Evolutionary conservation across 495 filamentous ascomycete genomes (phyloP), one percentile per base, ranked within the genome.

Genomic region (Talaromyces adpressus): DNA sequence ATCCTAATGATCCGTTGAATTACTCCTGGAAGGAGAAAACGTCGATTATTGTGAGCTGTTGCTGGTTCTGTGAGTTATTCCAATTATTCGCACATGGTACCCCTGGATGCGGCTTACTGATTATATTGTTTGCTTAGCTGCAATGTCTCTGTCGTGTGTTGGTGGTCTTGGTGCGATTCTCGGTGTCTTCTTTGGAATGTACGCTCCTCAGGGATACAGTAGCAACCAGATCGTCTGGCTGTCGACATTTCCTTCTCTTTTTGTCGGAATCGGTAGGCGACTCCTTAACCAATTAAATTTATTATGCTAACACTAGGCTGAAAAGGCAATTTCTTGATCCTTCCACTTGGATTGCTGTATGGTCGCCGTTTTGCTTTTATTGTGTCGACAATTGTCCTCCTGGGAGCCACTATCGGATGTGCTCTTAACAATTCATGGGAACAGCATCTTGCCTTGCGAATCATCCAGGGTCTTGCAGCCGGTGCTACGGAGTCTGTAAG

Each of bases 1-100:
- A 76, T 62, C 68, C 70, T 14, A 76, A 76, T 65, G 73, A 76
- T 63, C 74, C 74, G 4, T 66, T 76, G 30, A 74, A 76, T 62
- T 75, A 69, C 54, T 64, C 71, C 0, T 25, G 22, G 12, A 73
- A 70, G 73, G 69, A 72, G 67, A 76, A 76, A 61, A 53, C 61
- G 0, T 71, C 68, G 12, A 65, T 75, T 22, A 72, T 73, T 39
- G 56, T 72, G 34, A 70, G 71, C 29, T 76, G 72, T 59, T 76
- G 73, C 62, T 76, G 73, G 73, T 76, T 76, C 41, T 74, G 72
- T 74, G 36, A 60, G 72, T 23, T 18, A n/a, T n/a, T 14, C 11
- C 12, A 3, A 20, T 0, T 20, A 32, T 0, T 1, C 5, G 34
- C 0, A 5, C 0, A 36, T 23, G 25, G 18, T 52, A 45, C 52